These are phyloP conservation scores for Ascochyta clinopodiicola DNA, from an alignment of 2,329 filamentous ascomycete genomes.

Conservation along the genomic window DNA sequence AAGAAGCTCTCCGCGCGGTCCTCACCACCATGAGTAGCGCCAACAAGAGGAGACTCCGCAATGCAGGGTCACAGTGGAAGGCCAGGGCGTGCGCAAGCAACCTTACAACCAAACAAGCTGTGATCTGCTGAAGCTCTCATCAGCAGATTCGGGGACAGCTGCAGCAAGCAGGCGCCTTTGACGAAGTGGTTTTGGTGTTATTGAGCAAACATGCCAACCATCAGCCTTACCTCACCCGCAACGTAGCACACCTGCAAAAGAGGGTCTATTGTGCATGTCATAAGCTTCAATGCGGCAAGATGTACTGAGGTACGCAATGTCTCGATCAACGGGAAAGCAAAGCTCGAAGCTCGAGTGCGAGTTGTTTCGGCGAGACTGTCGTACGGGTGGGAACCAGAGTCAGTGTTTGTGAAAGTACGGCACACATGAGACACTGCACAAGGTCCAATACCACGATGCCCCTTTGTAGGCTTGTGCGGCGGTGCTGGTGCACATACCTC, in stretches of 20 bases:
- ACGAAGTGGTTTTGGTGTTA: not conserved
- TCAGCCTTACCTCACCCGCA: not conserved
- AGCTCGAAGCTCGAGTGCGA: too few species aligned
- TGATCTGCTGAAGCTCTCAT: not conserved
- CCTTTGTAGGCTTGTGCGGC: not conserved
- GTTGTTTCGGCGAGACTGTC: too few species aligned
- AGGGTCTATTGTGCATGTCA: not conserved
- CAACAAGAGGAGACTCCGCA: not conserved
- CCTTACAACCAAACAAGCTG: not conserved
- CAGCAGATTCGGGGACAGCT: not conserved
- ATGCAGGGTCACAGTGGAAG: not conserved
- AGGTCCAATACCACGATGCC: not conserved
- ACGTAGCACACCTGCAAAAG: not conserved
- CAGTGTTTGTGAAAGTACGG: too few species aligned
- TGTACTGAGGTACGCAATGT: too few species aligned
- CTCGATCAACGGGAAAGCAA: too few species aligned
- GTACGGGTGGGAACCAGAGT: too few species aligned
- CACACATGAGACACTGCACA: not conserved
- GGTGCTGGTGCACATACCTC: not conserved
- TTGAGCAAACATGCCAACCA: not conserved
- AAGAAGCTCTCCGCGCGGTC: not conserved
- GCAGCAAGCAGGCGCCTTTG: not conserved
- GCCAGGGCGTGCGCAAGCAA: not conserved
- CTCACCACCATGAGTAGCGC: constrained; percentile 6
- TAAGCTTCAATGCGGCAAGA: too few species aligned